phyloP scores from a whole-genome alignment of 371 early-diverging fungal genomes.

The Mucor indicus region DNA sequence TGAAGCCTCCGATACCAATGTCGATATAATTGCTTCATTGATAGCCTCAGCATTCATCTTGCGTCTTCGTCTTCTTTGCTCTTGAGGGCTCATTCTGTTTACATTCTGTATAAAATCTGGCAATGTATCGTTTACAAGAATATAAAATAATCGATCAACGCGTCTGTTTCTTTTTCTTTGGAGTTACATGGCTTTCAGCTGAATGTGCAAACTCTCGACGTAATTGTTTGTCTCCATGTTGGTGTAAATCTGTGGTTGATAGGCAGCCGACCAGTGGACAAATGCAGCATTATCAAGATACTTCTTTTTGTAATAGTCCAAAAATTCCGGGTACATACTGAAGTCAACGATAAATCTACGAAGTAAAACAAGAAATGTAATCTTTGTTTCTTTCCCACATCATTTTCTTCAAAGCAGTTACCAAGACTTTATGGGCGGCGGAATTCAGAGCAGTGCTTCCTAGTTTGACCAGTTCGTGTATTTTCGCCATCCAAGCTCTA shows the following conservation, averaged over 20 bases:
- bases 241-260: neutral
- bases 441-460: neutral
- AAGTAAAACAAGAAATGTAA: neutral
- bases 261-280: neutral
- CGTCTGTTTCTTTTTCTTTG: too few species aligned
- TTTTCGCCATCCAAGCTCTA: neutral
- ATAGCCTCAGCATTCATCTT: neutral
- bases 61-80: slow-evolving; percentile 1
- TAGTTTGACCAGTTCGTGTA: neutral
- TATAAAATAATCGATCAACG: slow-evolving; percentile 3
- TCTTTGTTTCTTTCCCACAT: neutral
- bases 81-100: slow-evolving; percentile 1
- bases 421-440: neutral
- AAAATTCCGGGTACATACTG: neutral
- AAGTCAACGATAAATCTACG: neutral
- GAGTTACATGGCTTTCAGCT: too few species aligned
- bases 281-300: neutral
- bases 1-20: neutral
- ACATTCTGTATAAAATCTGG: neutral
- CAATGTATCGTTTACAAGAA: neutral
- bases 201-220: slow-evolving; percentile 3
- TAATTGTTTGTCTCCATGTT: slow-evolving; percentile 9
- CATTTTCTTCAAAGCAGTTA: neutral
- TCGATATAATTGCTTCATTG: neutral
- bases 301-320: neutral